Base-by-base conservation (phyloP, 441 rosid species). In the Populus hybrid region DNA sequence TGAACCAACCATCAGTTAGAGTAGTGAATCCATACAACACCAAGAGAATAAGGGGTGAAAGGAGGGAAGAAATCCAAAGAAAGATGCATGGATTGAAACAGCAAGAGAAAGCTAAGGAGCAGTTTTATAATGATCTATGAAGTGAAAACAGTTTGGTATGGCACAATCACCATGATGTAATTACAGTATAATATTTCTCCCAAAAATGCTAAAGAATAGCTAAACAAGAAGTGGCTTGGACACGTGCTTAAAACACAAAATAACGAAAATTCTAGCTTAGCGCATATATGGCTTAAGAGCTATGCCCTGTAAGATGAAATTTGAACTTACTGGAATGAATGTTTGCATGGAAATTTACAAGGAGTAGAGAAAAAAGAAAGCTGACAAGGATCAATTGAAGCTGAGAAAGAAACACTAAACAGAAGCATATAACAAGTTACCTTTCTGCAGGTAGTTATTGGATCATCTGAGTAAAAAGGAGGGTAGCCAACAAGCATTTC, bases 401-500 rank as follows among this genome's bases (percentile, higher is more conserved):
- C 42, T 69, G 24, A 78, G 69, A 76, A 70, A n/a, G 73, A 32
- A 26, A 38, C 12, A 69, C 61, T 64, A 50, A 70, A 81, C 20
- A 75, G 8, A 70, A 73, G 75, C 21, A 50, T 35, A 36, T 67
- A 69, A 76, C 59, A 54, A 8, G 21, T 73, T 82, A 93, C 99
- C 98, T 95, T 95, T 84, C 96, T 88, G 88, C 98, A 95, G 68
- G 98, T 88, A 59, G 93, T 89, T 80, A 95, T 83, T 36, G 99
- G 98, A 40, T 93, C 98, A 88, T 93, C 99, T 7, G 99, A 89
- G 78, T 95, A 95, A 86, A 95, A 95, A 36, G 99, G 99, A 78
- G 99, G 98, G 82, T 92, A 95, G 75, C 99, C 99, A 77, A 91
- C 94, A 73, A 95, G 97, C 99, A 95, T 95, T 84, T 95, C 99